Evolutionary conservation across 345 rosid species (phyloP).

Genomic region (Erucastrum elatum): DNA sequence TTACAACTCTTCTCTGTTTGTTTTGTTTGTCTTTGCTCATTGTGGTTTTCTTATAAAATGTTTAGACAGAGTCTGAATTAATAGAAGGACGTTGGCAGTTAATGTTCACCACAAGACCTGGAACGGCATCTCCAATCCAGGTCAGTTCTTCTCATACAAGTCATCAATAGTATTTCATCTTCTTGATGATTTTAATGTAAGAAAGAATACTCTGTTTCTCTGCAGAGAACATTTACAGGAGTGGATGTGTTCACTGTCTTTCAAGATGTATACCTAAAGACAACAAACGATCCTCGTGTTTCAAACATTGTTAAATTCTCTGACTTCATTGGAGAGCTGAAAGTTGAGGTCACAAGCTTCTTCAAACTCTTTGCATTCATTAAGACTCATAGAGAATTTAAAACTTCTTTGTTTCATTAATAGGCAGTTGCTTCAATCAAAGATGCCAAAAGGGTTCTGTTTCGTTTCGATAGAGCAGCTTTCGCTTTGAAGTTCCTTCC

Average conservation of each 20-base stretch:
- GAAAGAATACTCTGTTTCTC: slow-evolving; percentile 15
- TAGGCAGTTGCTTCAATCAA: slow-evolving; percentile 82
- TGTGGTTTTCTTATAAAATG: not conserved
- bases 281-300: slow-evolving; percentile 81
- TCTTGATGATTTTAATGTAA: not conserved
- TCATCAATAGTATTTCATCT: not conserved
- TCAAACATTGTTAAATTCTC: slow-evolving; percentile 84
- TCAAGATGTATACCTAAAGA: slow-evolving; percentile 80
- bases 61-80: slow-evolving; percentile 68
- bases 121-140: slow-evolving; percentile 96
- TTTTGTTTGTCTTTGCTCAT: slow-evolving; percentile 4
- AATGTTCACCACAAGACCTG: slow-evolving; percentile 96
- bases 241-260: slow-evolving; percentile 79
- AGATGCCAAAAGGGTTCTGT: slow-evolving; percentile 66
- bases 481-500: slow-evolving; percentile 83
- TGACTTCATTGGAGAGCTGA: slow-evolving; percentile 81
- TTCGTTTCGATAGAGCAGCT: slow-evolving; percentile 77
- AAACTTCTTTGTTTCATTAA: not conserved
- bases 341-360: slow-evolving; percentile 65
- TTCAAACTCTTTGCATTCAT: not conserved
- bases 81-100: slow-evolving; percentile 94
- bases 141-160: slow-evolving; percentile 39
- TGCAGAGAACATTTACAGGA: slow-evolving; percentile 95
- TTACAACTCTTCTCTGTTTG: not conserved
- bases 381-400: not conserved